Evolutionary conservation across 1,139 yeast species (phyloP).

Genomic region (Blastobotrys persicus): DNA sequence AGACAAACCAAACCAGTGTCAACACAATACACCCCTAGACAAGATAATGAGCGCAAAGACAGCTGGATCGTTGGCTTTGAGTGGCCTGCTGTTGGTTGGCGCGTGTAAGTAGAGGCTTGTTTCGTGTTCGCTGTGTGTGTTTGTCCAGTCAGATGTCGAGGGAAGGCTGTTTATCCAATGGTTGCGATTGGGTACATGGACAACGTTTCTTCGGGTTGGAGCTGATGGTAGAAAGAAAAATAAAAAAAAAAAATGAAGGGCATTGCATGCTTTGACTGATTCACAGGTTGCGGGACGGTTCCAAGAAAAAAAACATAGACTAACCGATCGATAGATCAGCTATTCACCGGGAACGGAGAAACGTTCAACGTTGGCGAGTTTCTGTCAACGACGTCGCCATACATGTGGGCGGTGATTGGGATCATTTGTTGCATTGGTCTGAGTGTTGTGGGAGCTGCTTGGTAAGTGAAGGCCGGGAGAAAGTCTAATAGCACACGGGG

Average conservation of each 20-base stretch:
- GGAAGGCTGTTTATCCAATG: no score
- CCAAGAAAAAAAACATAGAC: background rate
- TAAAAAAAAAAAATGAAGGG: no score
- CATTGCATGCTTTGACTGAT: no score
- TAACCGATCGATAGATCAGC: slow-evolving; percentile 49
- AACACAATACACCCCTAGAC: background rate
- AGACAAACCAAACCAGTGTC: background rate
- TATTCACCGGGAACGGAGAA: slow-evolving; percentile 91
- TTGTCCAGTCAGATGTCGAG: no score
- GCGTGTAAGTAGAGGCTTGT: slow-evolving; percentile 1
- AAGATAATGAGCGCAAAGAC: background rate
- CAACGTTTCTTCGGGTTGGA: no score
- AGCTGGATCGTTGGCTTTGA: slow-evolving; percentile 3
- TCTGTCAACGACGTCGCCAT: slow-evolving; percentile 83
- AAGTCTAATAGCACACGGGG: background rate
- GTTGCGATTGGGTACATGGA: no score
- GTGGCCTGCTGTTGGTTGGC: slow-evolving; percentile 8
- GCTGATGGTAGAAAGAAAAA: no score
- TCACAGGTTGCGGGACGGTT: background rate
- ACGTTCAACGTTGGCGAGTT: slow-evolving; percentile 87
- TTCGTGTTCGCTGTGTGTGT: no score
- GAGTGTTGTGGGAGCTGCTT: slow-evolving; percentile 96
- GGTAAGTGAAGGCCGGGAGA: slow-evolving; percentile 44
- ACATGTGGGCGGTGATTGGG: slow-evolving; percentile 95
- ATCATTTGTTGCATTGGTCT: slow-evolving; percentile 91